A percentile compares a stretch with the other conserved stretches of the same genome.
Evolutionary conservation across 768 basidiomycete genomes (phyloP).

Genomic region (Erythrobasidium yunnanense): DNA sequence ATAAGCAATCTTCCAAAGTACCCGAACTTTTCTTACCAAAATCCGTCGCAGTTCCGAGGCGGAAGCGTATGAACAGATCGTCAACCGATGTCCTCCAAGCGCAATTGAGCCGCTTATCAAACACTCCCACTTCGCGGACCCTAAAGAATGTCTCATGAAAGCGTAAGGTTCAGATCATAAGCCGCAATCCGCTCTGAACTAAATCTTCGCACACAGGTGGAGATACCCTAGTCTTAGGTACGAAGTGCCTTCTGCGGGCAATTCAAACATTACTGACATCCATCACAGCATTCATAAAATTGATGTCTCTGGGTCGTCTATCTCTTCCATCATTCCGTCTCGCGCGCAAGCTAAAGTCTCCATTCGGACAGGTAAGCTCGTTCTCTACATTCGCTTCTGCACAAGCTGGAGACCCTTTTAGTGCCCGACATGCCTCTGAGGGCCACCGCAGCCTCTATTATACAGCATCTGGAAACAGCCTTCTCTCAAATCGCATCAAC

Average conservation of each 20-base stretch:
- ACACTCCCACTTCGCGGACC: conserved; percentile 9
- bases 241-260: neutral
- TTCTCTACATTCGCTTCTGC: neutral
- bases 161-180: neutral
- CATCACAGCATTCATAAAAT: conserved; percentile 15
- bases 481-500: neutral
- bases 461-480: neutral
- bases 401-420: neutral
- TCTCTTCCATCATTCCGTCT: neutral
- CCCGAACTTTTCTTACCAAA: conserved; percentile 56
- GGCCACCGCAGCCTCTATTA: neutral
- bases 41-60: neutral
- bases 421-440: conserved; percentile 25
- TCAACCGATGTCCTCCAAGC: neutral
- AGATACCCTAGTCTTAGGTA: conserved; percentile 16
- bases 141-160: neutral
- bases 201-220: neutral
- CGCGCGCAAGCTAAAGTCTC: conserved; percentile 14
- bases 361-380: conserved; percentile 8
- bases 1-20: conserved; percentile 81
- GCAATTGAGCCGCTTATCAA: neutral
- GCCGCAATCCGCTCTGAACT: neutral
- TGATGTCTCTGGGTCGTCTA: conserved; percentile 13
- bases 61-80: neutral
- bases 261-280: neutral